These are phyloP conservation scores for Meira miltonrushii DNA, from an alignment of 1,284 basidiomycete genomes.

Conservation along the genomic window DNA sequence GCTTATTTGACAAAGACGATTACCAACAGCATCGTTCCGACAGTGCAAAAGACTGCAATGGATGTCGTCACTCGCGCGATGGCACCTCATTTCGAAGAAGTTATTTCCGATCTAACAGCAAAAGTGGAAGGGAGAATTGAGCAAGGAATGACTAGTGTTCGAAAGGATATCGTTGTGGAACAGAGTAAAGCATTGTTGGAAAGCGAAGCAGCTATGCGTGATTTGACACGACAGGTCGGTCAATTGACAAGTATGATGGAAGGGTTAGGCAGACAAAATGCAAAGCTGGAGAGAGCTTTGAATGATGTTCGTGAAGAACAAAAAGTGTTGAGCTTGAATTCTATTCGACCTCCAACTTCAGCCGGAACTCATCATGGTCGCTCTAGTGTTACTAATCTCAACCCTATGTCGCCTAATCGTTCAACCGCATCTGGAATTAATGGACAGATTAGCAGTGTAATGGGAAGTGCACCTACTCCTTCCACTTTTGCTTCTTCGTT, in stretches of 20 bases:
- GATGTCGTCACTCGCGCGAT: constrained; percentile 29
- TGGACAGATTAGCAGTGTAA: neutral
- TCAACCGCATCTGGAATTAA: neutral
- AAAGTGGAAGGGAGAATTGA: constrained; percentile 20
- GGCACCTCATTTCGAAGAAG: constrained; percentile 31
- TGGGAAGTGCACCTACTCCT: neutral
- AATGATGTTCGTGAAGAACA: constrained; percentile 8
- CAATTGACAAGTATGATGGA: constrained; percentile 4
- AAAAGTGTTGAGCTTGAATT: neutral
- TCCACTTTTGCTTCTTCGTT: neutral
- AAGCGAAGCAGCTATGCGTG: constrained; percentile 10
- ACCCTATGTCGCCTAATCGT: neutral
- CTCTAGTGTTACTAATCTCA: neutral
- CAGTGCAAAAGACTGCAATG: constrained; percentile 29
- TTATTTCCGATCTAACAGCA: constrained; percentile 19
- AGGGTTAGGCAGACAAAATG: constrained; percentile 4
- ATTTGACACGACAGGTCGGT: constrained; percentile 7
- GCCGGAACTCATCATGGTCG: neutral
- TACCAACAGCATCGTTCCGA: constrained; percentile 24
- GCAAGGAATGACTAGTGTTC: constrained; percentile 24
- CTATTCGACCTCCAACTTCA: neutral
- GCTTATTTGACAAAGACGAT: constrained; percentile 25
- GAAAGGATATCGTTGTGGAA: constrained; percentile 25
- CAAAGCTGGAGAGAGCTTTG: constrained; percentile 6
- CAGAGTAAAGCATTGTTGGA: constrained; percentile 20